A percentile compares a stretch with the other conserved stretches of the same genome.
phyloP scores from a whole-genome alignment of 148 eudicot species.

The Salicornia ramosissima region DNA sequence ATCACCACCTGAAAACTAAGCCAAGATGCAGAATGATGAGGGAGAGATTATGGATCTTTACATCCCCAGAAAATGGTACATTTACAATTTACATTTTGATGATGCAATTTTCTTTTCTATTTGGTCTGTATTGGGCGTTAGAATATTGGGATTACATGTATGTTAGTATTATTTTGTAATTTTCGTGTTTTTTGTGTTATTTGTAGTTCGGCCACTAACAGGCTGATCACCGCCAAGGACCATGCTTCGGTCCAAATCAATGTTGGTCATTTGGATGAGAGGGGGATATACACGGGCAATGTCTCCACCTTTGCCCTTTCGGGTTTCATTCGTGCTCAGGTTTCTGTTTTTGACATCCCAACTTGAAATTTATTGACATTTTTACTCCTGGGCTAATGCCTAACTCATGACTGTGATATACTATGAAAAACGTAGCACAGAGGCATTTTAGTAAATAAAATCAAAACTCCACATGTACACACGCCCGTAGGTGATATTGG shows the following conservation, averaged over 20 bases:
- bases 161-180: too few species aligned
- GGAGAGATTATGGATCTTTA: constrained; percentile 65
- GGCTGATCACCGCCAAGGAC: constrained; percentile 83
- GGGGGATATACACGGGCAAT: constrained; percentile 55
- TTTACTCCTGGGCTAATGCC: too few species aligned
- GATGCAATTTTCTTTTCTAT: neutral
- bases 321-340: constrained; percentile 86
- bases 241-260: constrained; percentile 84
- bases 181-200: neutral
- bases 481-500: too few species aligned
- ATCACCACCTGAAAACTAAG: constrained; percentile 7
- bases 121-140: neutral
- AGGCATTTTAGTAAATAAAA: too few species aligned
- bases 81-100: neutral
- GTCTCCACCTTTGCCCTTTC: constrained; percentile 79
- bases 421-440: too few species aligned
- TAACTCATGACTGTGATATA: too few species aligned
- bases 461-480: too few species aligned
- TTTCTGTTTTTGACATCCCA: too few species aligned
- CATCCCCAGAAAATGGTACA: constrained; percentile 75
- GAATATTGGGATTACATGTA: too few species aligned
- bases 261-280: constrained; percentile 74
- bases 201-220: constrained; percentile 71
- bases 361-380: too few species aligned
- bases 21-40: constrained; percentile 76